Evolutionary conservation across 2,329 filamentous ascomycete genomes (phyloP), one percentile per base, ranked within the genome.

Genomic region (Fusarium longipes): DNA sequence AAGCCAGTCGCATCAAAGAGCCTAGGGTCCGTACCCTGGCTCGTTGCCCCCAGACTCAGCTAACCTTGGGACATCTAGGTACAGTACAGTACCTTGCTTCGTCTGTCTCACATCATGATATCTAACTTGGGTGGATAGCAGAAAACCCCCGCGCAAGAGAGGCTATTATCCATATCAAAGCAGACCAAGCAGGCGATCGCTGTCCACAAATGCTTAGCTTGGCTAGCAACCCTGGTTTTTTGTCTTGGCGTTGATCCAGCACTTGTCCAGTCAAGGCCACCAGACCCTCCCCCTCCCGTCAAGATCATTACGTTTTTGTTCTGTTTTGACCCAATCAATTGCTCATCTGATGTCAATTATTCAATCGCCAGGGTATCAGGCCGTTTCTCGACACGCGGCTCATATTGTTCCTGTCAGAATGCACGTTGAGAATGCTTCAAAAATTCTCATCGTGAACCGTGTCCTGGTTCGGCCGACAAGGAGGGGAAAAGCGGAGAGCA

Each of bases 221-320:
- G 55, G 43, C 51, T 66, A 42, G 36, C 39, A 42, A 68, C 38
- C 49, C 20, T 43, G 56, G 25, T 39, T 44, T 30, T 45, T 8
- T 29, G n/a, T 32, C 52, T 54, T 57, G 55, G 65, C 60, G 65
- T 68, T 47, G 62, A 57, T 68, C 61, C 53, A 57, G 39, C 51
- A 61, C 53, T 44, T 36, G 54, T 55, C 59, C 40, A 60, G 47
- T 54, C 20, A 52, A 40, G 24, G 29, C 35, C 48, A 43, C 43
- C 36, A 25, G 54, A 50, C 65, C 59, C 65, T 65, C 60, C 45
- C 48, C 49, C 50, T 45, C 35, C 38, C 62, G 54, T 48, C 47
- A 59, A 62, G 52, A 63, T 62, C 60, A 64, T 71, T 70, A 68
- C 70, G 65, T 71, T 66, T 49, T 57, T 39, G 33, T 63, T 58